Evolutionary conservation across 2,329 filamentous ascomycete genomes (phyloP).

Genomic region (Penicillium sp.): DNA sequence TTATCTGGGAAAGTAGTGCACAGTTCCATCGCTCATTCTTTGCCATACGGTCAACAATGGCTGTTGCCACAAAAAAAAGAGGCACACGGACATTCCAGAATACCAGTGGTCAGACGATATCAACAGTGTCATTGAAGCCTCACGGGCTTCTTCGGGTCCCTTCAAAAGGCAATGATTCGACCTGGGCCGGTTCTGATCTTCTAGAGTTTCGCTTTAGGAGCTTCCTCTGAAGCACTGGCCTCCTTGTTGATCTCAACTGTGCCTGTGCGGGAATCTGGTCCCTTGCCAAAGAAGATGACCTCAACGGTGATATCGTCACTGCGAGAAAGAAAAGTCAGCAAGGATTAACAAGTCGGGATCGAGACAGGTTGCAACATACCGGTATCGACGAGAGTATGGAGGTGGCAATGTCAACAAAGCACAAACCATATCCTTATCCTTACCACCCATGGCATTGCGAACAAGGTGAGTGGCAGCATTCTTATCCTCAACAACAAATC

Average conservation of each 20-base stretch:
- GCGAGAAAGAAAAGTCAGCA: slow-evolving; percentile 23
- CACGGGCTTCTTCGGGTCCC: too few species aligned
- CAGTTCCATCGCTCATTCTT: too few species aligned
- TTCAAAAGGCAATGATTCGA: neutral
- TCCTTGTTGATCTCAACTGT: slow-evolving; percentile 79
- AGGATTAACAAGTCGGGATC: neutral
- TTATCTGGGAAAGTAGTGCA: too few species aligned
- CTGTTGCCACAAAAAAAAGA: too few species aligned
- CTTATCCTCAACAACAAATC: slow-evolving; percentile 93
- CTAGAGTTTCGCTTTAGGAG: slow-evolving; percentile 46
- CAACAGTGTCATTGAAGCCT: neutral
- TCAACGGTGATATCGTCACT: slow-evolving; percentile 95
- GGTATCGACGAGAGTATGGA: slow-evolving; percentile 84
- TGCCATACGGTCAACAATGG: too few species aligned
- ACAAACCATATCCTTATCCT: slow-evolving; percentile 87
- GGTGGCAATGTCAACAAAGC: slow-evolving; percentile 85
- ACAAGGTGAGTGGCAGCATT: slow-evolving; percentile 95
- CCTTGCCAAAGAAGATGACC: slow-evolving; percentile 95
- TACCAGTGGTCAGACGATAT: neutral
- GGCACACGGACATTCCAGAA: too few species aligned
- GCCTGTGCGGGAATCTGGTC: slow-evolving; percentile 67
- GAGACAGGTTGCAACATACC: slow-evolving; percentile 49
- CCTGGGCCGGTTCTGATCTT: neutral
- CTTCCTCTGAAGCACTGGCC: slow-evolving; percentile 60
- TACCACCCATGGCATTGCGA: slow-evolving; percentile 87